Evolutionary conservation across 129 eudicot species (phyloP).

Genomic region (Artemisia annua): DNA sequence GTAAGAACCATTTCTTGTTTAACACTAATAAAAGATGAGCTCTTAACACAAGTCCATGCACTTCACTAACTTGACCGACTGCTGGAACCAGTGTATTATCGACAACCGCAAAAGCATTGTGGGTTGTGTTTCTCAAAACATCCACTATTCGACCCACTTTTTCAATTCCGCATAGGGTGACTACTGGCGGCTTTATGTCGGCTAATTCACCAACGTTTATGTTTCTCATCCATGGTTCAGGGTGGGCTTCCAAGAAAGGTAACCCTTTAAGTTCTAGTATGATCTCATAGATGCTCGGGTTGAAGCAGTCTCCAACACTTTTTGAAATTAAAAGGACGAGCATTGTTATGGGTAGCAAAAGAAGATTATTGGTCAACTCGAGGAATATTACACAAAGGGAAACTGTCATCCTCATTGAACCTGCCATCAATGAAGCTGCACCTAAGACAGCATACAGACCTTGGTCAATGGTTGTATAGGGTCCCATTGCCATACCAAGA

Average conservation of each 20-base stretch:
- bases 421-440: constrained; percentile 96
- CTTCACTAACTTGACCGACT: constrained; percentile 45
- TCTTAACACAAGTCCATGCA: constrained; percentile 79
- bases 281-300: constrained; percentile 90
- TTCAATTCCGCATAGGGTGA: constrained; percentile 73
- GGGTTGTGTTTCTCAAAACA: constrained; percentile 81
- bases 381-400: constrained; percentile 93
- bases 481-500: constrained; percentile 82
- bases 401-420: constrained; percentile 98
- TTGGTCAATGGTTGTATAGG: constrained; percentile 78
- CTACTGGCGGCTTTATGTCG: constrained; percentile 74
- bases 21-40: constrained; percentile 77
- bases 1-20: constrained; percentile 85
- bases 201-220: constrained; percentile 87
- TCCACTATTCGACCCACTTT: constrained; percentile 82
- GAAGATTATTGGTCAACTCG: constrained; percentile 91
- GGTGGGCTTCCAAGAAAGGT: constrained; percentile 87
- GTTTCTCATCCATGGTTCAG: constrained; percentile 97
- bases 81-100: constrained; percentile 47
- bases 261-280: constrained; percentile 91
- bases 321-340: constrained; percentile 84
- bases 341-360: constrained; percentile 87
- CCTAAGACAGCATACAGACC: constrained; percentile 94
- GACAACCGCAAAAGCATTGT: constrained; percentile 86
- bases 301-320: constrained; percentile 94